Percentiles rank a stretch among this genome's conserved stretches.
Conservation (phyloP, 495 filamentous ascomycete species). For the Parachaetomium inaequale region DNA sequence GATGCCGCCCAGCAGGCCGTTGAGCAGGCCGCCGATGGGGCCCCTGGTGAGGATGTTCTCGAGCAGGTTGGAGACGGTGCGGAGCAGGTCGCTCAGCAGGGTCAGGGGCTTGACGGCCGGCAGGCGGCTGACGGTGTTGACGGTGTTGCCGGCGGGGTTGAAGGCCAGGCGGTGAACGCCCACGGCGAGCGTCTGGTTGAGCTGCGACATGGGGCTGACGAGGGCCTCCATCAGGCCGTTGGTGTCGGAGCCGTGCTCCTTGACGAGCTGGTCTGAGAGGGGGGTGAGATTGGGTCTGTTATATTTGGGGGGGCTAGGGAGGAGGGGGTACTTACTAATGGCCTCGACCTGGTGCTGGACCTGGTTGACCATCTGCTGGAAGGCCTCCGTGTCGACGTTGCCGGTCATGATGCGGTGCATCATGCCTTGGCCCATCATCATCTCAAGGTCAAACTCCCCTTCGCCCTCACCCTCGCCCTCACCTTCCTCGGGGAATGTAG, state of each 20-base stretch:
- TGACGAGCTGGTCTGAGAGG: slow-evolving; percentile 14
- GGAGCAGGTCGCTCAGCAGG: slow-evolving; percentile 3
- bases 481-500: no score
- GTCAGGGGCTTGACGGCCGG: neutral
- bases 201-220: slow-evolving; percentile 7
- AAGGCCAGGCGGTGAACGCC: slow-evolving; percentile 14
- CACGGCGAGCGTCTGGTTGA: slow-evolving; percentile 14
- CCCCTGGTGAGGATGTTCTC: neutral
- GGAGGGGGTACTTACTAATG: slow-evolving; percentile 15
- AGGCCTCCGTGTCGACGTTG: slow-evolving; percentile 9
- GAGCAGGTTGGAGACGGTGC: neutral
- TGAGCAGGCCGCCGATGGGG: slow-evolving; percentile 4
- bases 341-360: slow-evolving; percentile 16
- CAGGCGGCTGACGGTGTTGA: neutral
- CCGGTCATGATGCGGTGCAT: neutral
- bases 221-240: slow-evolving; percentile 12
- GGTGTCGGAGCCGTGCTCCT: slow-evolving; percentile 4
- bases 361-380: slow-evolving; percentile 9
- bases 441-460: neutral
- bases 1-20: slow-evolving; percentile 4
- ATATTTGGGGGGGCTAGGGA: neutral
- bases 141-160: neutral
- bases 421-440: slow-evolving; percentile 5
- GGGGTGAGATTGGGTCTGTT: neutral
- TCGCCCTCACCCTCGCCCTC: neutral